These are phyloP conservation scores for Fusarium succisae DNA, from an alignment of 2,329 filamentous ascomycete species.

Conservation along the genomic window DNA sequence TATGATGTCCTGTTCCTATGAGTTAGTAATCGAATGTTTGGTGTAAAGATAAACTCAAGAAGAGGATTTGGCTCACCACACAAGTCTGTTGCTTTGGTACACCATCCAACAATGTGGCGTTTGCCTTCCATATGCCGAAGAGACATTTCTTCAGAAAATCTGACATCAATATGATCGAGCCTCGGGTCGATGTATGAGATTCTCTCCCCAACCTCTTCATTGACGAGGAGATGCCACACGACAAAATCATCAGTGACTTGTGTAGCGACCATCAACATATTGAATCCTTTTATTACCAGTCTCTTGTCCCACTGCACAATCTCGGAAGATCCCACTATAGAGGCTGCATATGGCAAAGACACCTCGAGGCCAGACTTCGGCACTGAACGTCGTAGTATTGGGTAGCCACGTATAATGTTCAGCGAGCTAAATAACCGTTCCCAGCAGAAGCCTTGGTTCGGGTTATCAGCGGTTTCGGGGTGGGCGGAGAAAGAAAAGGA, in stretches of 20 bases:
- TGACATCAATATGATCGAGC: not conserved
- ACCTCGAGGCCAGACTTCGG: slow-evolving; percentile 8
- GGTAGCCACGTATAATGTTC: not conserved
- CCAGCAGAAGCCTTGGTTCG: slow-evolving; percentile 2
- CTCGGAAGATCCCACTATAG: not conserved
- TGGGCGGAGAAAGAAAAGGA: rapidly evolving
- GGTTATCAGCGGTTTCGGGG: too few species aligned
- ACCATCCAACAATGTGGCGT: slow-evolving; percentile 22
- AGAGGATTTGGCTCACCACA: slow-evolving; percentile 14
- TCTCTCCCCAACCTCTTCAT: not conserved
- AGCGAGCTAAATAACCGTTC: not conserved
- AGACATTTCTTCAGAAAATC: not conserved
- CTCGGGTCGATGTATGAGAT: slow-evolving; percentile 15
- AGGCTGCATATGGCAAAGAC: not conserved
- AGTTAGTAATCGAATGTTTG: not conserved
- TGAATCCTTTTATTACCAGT: slow-evolving; percentile 19
- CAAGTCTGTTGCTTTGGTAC: not conserved
- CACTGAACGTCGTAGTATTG: not conserved
- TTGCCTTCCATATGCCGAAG: not conserved
- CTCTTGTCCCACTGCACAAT: not conserved
- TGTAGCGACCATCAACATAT: not conserved
- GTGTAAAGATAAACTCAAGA: too few species aligned
- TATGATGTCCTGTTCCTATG: not conserved
- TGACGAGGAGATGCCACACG: slow-evolving; percentile 19
- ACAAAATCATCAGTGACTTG: not conserved